Percentiles rank a stretch among this genome's conserved stretches.
phyloP scores from a whole-genome alignment of 768 basidiomycete genomes.

The Leccinum obscurum region DNA sequence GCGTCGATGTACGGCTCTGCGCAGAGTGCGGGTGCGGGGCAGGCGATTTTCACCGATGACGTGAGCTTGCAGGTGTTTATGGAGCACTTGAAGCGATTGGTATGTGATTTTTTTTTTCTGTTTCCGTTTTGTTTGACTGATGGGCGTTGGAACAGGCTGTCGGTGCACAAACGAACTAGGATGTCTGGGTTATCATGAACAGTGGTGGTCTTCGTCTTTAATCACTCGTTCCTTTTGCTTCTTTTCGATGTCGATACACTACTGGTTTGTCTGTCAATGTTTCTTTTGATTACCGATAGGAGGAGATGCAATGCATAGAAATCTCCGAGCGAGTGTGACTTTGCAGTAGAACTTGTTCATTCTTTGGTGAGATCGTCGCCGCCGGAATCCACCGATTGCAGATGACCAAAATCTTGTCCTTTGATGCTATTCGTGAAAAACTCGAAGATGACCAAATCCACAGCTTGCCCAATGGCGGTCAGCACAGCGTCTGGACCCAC shows the following conservation, averaged over 20 bases:
- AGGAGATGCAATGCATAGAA: slow-evolving; percentile 16
- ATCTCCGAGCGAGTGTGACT: not conserved
- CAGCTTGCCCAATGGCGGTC: no score
- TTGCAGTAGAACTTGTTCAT: not conserved
- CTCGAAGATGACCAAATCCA: no score
- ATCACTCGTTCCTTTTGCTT: slow-evolving; percentile 1
- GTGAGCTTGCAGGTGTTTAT: slow-evolving; percentile 97
- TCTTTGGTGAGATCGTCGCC: no score
- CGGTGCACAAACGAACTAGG: slow-evolving; percentile 65
- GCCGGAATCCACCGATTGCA: no score
- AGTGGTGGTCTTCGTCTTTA: not conserved
- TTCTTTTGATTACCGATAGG: slow-evolving; percentile 10
- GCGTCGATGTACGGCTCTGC: slow-evolving; percentile 85
- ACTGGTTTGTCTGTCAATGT: slow-evolving; percentile 11
- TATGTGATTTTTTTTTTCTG: slow-evolving; percentile 35
- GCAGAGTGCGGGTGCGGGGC: slow-evolving; percentile 65
- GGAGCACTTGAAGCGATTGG: slow-evolving; percentile 95
- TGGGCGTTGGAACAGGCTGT: slow-evolving; percentile 47
- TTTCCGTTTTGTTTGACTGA: slow-evolving; percentile 4
- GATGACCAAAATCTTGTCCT: no score
- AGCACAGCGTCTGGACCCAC: no score
- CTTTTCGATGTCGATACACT: slow-evolving; percentile 6
- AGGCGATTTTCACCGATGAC: slow-evolving; percentile 98
- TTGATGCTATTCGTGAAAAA: no score
- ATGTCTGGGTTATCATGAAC: not conserved